These are phyloP conservation scores for Claviceps digitariae DNA, from an alignment of 2,329 filamentous ascomycete species.

Conservation along the genomic window DNA sequence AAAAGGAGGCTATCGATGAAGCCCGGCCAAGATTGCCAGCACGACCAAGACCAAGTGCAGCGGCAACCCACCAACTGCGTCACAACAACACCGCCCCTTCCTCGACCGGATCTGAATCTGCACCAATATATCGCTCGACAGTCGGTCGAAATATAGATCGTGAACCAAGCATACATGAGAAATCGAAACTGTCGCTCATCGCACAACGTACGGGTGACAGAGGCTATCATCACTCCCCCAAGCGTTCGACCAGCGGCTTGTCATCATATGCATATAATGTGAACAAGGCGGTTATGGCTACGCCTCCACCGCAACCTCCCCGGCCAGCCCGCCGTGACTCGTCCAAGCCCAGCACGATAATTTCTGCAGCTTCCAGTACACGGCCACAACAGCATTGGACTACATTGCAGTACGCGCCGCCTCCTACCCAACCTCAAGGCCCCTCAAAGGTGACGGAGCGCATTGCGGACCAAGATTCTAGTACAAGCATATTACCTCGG, in stretches of 20 bases:
- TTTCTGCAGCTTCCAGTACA: constrained; percentile 13
- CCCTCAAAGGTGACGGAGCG: constrained; percentile 24
- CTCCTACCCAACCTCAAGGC: constrained; percentile 17
- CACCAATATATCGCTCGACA: constrained; percentile 37
- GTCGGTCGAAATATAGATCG: constrained; percentile 30
- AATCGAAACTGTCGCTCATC: constrained; percentile 21
- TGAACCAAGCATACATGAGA: constrained; percentile 28
- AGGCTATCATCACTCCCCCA: constrained; percentile 35
- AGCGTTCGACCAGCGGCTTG: constrained; percentile 21
- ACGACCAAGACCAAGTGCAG: constrained; percentile 32
- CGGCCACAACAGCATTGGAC: constrained; percentile 13
- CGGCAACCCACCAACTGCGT: constrained; percentile 10
- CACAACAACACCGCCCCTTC: constrained; percentile 11
- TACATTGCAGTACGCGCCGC: constrained; percentile 16
- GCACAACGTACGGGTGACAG: constrained; percentile 29
- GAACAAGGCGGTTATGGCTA: background rate
- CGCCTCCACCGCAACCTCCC: constrained; percentile 31
- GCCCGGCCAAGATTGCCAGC: constrained; percentile 35
- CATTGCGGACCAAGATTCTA: constrained; percentile 12
- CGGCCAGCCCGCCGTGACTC: constrained; percentile 20
- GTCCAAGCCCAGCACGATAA: constrained; percentile 8
- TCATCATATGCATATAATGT: constrained; percentile 6
- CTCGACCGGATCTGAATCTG: constrained; percentile 31
- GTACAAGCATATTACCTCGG: constrained; percentile 3
- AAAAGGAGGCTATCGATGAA: constrained; percentile 31